Conservation (phyloP, 2,329 filamentous ascomycete genomes). For the Ophiostoma sp. region DNA sequence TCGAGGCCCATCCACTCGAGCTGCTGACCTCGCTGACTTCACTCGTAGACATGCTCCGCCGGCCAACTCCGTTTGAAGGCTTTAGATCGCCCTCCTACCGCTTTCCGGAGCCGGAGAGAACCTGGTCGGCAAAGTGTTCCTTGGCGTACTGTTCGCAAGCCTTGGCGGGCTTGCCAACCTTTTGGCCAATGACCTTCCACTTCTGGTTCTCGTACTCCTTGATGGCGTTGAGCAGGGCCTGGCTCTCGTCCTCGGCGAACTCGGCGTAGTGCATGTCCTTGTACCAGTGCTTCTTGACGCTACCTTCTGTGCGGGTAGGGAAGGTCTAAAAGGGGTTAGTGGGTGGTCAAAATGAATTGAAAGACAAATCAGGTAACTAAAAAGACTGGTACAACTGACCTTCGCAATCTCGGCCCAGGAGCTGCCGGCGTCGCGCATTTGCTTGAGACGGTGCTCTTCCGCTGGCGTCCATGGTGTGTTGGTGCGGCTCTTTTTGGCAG, state of each 20-base stretch:
- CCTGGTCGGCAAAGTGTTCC: conserved; percentile 70
- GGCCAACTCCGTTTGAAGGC: background rate
- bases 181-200: conserved; percentile 96
- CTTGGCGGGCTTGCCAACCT: conserved; percentile 97
- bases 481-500: conserved; percentile 90
- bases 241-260: conserved; percentile 92
- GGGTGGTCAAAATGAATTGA: background rate
- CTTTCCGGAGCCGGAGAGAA: conserved; percentile 40
- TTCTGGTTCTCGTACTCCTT: conserved; percentile 99
- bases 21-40: background rate
- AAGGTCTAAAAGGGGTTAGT: conserved; percentile 65
- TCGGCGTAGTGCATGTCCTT: conserved; percentile 99
- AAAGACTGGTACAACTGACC: conserved; percentile 50
- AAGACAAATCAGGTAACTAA: background rate
- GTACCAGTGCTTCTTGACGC: conserved; percentile 99
- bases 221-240: conserved; percentile 84
- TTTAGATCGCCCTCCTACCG: conserved; percentile 34
- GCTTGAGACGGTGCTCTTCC: conserved; percentile 88
- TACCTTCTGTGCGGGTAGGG: conserved; percentile 89
- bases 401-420: conserved; percentile 99
- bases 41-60: background rate
- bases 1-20: background rate
- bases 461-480: conserved; percentile 98
- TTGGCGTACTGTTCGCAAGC: conserved; percentile 82
- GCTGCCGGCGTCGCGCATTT: conserved; percentile 88